Evolutionary conservation across 139 green algal genomes (phyloP).

Genomic region (Desmodesmus armatus): DNA sequence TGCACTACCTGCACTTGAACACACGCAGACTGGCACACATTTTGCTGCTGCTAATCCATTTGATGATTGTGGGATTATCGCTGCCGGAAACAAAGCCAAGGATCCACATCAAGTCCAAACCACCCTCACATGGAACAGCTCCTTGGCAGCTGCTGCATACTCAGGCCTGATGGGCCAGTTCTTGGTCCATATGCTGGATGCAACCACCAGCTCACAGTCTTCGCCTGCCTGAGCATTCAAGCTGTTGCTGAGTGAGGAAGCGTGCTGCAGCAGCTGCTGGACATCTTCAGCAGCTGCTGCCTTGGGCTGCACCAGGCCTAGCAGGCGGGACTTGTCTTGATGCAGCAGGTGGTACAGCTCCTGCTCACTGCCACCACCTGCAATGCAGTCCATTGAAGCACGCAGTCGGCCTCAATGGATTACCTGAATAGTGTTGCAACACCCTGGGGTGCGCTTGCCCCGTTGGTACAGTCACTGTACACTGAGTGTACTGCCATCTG

Average conservation of each 20-base stretch:
- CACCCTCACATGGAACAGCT: slow-evolving; percentile 23
- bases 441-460: background rate
- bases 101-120: too few species aligned
- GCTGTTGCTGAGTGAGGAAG: slow-evolving; percentile 11
- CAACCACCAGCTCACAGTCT: slow-evolving; percentile 4
- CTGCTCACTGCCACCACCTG: slow-evolving; percentile 17
- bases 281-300: background rate
- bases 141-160: slow-evolving; percentile 16
- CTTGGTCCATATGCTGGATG: slow-evolving; percentile 26
- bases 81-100: too few species aligned
- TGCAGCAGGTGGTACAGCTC: slow-evolving; percentile 35
- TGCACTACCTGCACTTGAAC: too few species aligned
- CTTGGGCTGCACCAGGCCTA: slow-evolving; percentile 4
- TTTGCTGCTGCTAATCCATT: too few species aligned
- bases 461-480: background rate
- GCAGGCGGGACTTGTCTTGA: slow-evolving; percentile 26
- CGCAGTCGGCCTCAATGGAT: background rate
- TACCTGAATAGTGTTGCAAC: background rate
- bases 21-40: too few species aligned
- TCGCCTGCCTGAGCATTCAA: background rate
- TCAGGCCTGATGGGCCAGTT: background rate
- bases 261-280: background rate
- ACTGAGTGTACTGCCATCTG: background rate
- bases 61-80: too few species aligned
- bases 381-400: background rate